Conservation (phyloP, 2,329 filamentous ascomycete species). For the Diaporthe sp. region DNA sequence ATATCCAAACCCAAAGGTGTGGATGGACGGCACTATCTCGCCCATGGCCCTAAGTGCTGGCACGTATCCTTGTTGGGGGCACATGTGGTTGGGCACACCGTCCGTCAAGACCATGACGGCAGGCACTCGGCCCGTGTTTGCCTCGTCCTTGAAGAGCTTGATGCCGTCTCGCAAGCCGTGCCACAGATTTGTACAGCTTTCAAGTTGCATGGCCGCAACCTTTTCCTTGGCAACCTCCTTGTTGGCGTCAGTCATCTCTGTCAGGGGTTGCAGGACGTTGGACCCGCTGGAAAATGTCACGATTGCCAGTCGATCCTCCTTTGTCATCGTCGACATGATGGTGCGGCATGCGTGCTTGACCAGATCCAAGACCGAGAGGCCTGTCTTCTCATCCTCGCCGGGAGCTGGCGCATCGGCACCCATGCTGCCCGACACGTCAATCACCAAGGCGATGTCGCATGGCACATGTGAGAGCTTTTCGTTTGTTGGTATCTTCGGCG, state of each 20-base stretch:
- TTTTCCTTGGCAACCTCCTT: constrained; percentile 59
- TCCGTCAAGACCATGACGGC: constrained; percentile 69
- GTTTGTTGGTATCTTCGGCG: constrained; percentile 55
- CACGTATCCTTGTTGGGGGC: constrained; percentile 67
- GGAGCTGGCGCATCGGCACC: constrained; percentile 58
- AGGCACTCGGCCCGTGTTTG: constrained; percentile 57
- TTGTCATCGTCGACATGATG: constrained; percentile 67
- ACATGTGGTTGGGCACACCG: constrained; percentile 68
- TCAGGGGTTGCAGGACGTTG: constrained; percentile 60
- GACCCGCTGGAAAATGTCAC: constrained; percentile 65
- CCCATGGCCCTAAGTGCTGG: constrained; percentile 63
- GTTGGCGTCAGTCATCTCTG: constrained; percentile 60
- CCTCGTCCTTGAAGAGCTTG: constrained; percentile 57
- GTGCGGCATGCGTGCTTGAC: constrained; percentile 72
- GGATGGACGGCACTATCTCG: constrained; percentile 59
- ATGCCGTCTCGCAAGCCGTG: constrained; percentile 67
- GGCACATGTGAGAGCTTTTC: constrained; percentile 57
- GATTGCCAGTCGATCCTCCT: constrained; percentile 69
- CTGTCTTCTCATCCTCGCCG: constrained; percentile 59
- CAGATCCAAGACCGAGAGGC: constrained; percentile 70
- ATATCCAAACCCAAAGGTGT: constrained; percentile 70
- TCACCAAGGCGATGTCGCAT: constrained; percentile 73
- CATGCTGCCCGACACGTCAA: constrained; percentile 75
- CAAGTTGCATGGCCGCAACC: constrained; percentile 58
- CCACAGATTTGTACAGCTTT: constrained; percentile 69